Percentiles rank a stretch among this genome's conserved stretches.
These are phyloP conservation scores for Trichosanthes truncata DNA, from an alignment of 306 rosid genomes.

Conservation along the genomic window DNA sequence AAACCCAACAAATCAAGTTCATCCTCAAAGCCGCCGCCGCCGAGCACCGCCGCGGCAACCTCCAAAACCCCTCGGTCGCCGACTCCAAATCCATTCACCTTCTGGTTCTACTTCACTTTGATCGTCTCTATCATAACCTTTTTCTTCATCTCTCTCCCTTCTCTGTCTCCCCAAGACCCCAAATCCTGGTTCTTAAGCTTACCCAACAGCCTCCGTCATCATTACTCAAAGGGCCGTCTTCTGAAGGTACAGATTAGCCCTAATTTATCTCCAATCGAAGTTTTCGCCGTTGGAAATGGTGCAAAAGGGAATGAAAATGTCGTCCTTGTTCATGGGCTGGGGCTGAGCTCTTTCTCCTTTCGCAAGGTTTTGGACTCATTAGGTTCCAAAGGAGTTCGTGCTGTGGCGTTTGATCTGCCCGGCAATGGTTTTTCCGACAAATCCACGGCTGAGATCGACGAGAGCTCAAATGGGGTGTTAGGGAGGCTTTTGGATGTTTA, in stretches of 20 bases:
- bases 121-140: slow-evolving; percentile 45
- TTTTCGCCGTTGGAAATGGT: slow-evolving; percentile 46
- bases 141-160: slow-evolving; percentile 33
- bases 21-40: not conserved
- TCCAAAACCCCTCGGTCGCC: slow-evolving; percentile 11
- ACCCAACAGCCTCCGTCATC: slow-evolving; percentile 61
- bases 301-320: slow-evolving; percentile 38
- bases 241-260: slow-evolving; percentile 60
- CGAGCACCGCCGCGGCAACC: not conserved
- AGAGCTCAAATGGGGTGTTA: slow-evolving; percentile 37
- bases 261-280: slow-evolving; percentile 39
- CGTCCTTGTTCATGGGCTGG: slow-evolving; percentile 55
- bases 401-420: slow-evolving; percentile 59
- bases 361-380: slow-evolving; percentile 35
- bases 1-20: slow-evolving; percentile 22
- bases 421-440: slow-evolving; percentile 89
- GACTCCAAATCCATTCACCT: slow-evolving; percentile 39
- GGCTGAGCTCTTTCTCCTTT: slow-evolving; percentile 64
- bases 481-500: slow-evolving; percentile 66
- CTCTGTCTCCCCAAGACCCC: slow-evolving; percentile 47
- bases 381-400: slow-evolving; percentile 41
- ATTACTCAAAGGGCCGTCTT: slow-evolving; percentile 62
- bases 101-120: slow-evolving; percentile 79
- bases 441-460: slow-evolving; percentile 31
- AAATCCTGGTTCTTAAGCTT: slow-evolving; percentile 66